Percentiles rank a stretch among this genome's conserved stretches.
These are phyloP conservation scores for Radiomyces spectabilis DNA, from an alignment of 192 early-diverging fungal species.

Conservation along the genomic window DNA sequence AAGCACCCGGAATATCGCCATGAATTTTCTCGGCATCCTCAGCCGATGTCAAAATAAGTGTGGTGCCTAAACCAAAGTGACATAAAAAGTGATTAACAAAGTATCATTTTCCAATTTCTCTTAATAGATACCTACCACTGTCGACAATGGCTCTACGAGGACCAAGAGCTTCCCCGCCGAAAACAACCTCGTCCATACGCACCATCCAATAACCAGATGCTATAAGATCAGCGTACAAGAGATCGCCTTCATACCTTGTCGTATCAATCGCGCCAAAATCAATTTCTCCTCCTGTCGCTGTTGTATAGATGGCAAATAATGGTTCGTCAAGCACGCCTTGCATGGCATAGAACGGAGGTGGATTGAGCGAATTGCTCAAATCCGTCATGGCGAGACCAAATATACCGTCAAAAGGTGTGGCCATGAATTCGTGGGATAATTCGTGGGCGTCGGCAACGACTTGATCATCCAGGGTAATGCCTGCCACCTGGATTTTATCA, in stretches of 20 bases:
- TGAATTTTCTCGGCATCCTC: constrained; percentile 36
- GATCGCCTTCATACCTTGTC: constrained; percentile 40
- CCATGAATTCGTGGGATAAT: constrained; percentile 14
- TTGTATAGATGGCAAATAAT: constrained; percentile 15
- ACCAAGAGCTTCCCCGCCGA: constrained; percentile 20
- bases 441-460: constrained; percentile 2
- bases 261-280: constrained; percentile 45
- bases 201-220: constrained; percentile 52
- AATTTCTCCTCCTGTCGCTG: constrained; percentile 11
- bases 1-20: constrained; percentile 27
- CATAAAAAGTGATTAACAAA: background rate
- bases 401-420: constrained; percentile 18
- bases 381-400: constrained; percentile 13
- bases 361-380: background rate
- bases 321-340: constrained; percentile 1
- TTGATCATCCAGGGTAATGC: background rate
- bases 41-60: constrained; percentile 36
- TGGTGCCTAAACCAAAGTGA: constrained; percentile 19
- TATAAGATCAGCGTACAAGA: constrained; percentile 41
- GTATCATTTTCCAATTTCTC: no score
- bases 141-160: constrained; percentile 34
- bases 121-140: constrained; percentile 24
- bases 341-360: constrained; percentile 13
- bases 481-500: constrained; percentile 11
- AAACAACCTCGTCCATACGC: constrained; percentile 23